phyloP scores from a whole-genome alignment of 805 yeast genomes.

The Candida hispaniensis region DNA sequence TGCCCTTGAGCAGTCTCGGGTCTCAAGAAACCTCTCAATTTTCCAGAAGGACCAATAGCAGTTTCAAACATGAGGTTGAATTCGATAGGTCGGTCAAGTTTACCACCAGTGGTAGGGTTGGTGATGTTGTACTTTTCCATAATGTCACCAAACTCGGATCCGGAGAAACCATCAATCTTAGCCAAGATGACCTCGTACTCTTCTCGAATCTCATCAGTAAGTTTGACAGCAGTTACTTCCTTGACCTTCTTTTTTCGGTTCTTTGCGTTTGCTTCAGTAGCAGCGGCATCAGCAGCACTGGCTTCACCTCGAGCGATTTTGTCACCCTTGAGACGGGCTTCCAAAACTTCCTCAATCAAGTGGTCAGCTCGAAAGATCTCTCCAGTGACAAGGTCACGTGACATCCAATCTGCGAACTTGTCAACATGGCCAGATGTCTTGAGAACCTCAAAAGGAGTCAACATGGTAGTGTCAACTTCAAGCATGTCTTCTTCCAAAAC shows the following conservation, averaged over 20 bases:
- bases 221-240: slow-evolving; percentile 81
- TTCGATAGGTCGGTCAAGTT: slow-evolving; percentile 81
- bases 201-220: slow-evolving; percentile 65
- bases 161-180: slow-evolving; percentile 85
- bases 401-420: slow-evolving; percentile 99
- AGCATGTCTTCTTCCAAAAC: slow-evolving; percentile 96
- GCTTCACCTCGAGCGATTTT: slow-evolving; percentile 85
- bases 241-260: slow-evolving; percentile 84
- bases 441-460: slow-evolving; percentile 94
- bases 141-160: slow-evolving; percentile 81
- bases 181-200: slow-evolving; percentile 86
- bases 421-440: slow-evolving; percentile 99
- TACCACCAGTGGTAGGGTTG: slow-evolving; percentile 84
- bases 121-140: slow-evolving; percentile 73
- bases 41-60: slow-evolving; percentile 98
- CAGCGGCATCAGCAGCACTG: slow-evolving; percentile 47
- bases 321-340: slow-evolving; percentile 93
- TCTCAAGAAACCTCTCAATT: slow-evolving; percentile 85
- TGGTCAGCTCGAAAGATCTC: slow-evolving; percentile 99
- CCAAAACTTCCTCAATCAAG: slow-evolving; percentile 93
- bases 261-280: slow-evolving; percentile 77
- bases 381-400: slow-evolving; percentile 88
- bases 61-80: slow-evolving; percentile 99
- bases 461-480: slow-evolving; percentile 96
- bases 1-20: slow-evolving; percentile 99